Conservation (phyloP, 2,329 filamentous ascomycete genomes). For the Neonectria faginata region DNA sequence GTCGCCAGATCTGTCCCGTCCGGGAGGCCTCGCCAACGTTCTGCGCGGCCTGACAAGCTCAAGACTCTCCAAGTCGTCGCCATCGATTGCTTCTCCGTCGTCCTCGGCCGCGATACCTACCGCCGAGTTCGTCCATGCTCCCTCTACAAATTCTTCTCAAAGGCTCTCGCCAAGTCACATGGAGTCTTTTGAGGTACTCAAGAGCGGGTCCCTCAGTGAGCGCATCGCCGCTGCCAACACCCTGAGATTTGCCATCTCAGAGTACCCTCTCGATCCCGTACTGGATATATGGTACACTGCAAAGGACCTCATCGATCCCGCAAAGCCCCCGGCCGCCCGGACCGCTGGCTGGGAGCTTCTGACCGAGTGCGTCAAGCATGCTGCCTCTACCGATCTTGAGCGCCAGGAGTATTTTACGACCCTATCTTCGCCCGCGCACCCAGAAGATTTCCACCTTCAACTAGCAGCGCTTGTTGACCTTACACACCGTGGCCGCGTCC, state of each 20-base stretch:
- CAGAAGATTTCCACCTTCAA: conserved; percentile 75
- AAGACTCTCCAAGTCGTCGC: conserved; percentile 65
- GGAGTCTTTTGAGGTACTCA: conserved; percentile 66
- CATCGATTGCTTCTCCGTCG: conserved; percentile 56
- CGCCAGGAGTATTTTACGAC: conserved; percentile 74
- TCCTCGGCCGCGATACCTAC: conserved; percentile 54
- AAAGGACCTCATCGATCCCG: conserved; percentile 71
- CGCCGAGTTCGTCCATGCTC: conserved; percentile 60
- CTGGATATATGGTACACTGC: conserved; percentile 74
- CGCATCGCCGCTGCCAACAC: conserved; percentile 68
- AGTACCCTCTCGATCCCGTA: conserved; percentile 69
- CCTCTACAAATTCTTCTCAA: conserved; percentile 52
- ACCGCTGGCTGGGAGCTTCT: conserved; percentile 74
- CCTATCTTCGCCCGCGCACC: conserved; percentile 65
- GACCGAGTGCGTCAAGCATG: conserved; percentile 72
- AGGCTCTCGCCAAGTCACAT: conserved; percentile 64
- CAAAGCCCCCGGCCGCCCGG: conserved; percentile 65
- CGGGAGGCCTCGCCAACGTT: conserved; percentile 70
- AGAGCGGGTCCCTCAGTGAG: conserved; percentile 63
- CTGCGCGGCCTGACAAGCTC: conserved; percentile 71
- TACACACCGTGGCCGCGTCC: conserved; percentile 69
- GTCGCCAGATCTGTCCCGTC: conserved; percentile 66
- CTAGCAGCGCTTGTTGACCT: conserved; percentile 72
- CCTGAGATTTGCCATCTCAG: conserved; percentile 67
- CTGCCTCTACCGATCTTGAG: conserved; percentile 73